These are phyloP conservation scores for Biscogniauxia marginata DNA, from an alignment of 2,329 filamentous ascomycete genomes.

Conservation along the genomic window DNA sequence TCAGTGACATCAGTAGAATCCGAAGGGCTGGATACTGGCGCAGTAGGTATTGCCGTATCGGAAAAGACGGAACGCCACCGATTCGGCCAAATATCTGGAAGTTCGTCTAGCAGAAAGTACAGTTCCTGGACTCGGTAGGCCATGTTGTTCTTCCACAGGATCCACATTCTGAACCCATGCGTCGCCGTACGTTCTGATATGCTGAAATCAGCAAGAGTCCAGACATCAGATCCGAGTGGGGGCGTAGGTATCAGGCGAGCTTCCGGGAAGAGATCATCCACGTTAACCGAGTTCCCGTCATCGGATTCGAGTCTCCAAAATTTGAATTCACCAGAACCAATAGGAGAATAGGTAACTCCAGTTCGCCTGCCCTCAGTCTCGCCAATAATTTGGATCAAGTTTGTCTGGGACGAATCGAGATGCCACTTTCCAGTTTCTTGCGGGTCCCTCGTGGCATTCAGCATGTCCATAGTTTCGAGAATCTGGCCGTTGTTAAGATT, in stretches of 20 bases:
- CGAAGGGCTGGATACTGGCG: slow-evolving; percentile 58
- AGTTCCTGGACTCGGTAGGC: slow-evolving; percentile 73
- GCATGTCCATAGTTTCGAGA: slow-evolving; percentile 72
- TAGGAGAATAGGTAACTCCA: slow-evolving; percentile 82
- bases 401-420: slow-evolving; percentile 75
- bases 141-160: slow-evolving; percentile 82
- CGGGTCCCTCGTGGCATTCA: slow-evolving; percentile 64
- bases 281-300: slow-evolving; percentile 59
- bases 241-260: slow-evolving; percentile 63
- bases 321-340: slow-evolving; percentile 87
- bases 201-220: slow-evolving; percentile 77
- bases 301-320: slow-evolving; percentile 77
- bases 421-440: slow-evolving; percentile 72
- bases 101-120: slow-evolving; percentile 66
- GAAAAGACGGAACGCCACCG: slow-evolving; percentile 70
- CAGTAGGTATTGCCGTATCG: slow-evolving; percentile 54
- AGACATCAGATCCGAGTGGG: slow-evolving; percentile 71
- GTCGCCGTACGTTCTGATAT: slow-evolving; percentile 56
- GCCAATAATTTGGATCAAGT: slow-evolving; percentile 72
- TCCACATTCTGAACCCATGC: slow-evolving; percentile 62
- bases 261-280: slow-evolving; percentile 70
- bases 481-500: slow-evolving; percentile 79
- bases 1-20: slow-evolving; percentile 72
- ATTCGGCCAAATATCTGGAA: slow-evolving; percentile 60
- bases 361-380: slow-evolving; percentile 51